phyloP scores from a whole-genome alignment of 345 rosid species.

The Eutrema heterophyllum region DNA sequence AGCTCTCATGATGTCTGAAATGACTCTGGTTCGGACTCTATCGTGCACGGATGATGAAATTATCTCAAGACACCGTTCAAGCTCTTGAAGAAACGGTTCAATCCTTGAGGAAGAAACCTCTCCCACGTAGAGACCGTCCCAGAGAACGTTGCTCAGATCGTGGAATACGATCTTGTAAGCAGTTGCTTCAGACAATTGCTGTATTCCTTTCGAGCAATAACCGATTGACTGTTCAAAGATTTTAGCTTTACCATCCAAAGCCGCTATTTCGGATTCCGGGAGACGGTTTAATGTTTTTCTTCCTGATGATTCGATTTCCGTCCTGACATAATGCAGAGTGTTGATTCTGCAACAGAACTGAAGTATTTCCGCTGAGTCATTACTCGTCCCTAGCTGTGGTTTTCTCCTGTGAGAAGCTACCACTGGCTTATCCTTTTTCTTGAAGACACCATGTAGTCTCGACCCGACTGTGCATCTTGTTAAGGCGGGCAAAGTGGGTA shows the following conservation, averaged over 20 bases:
- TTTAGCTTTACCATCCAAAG: conserved; percentile 43
- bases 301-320: conserved; percentile 54
- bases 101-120: conserved; percentile 77
- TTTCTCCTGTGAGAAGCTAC: conserved; percentile 41
- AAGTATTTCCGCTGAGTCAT: conserved; percentile 49
- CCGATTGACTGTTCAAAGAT: conserved; percentile 66
- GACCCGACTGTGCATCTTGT: conserved; percentile 78
- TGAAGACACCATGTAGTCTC: conserved; percentile 61
- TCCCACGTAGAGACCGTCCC: conserved; percentile 75
- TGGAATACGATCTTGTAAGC: conserved; percentile 81
- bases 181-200: conserved; percentile 67
- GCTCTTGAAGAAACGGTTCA: conserved; percentile 76
- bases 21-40: conserved; percentile 72
- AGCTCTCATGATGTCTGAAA: conserved; percentile 89
- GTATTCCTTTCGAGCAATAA: conserved; percentile 73
- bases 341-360: conserved; percentile 79
- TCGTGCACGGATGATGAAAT: conserved; percentile 75
- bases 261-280: conserved; percentile 56
- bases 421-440: conserved; percentile 61
- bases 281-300: conserved; percentile 55
- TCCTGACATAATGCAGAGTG: conserved; percentile 66
- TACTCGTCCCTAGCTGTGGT: conserved; percentile 50
- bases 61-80: conserved; percentile 64
- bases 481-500: conserved; percentile 74
- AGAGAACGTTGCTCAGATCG: conserved; percentile 70